Conservation (phyloP, 1,284 basidiomycete genomes). For the Heimioporus retisporus region DNA sequence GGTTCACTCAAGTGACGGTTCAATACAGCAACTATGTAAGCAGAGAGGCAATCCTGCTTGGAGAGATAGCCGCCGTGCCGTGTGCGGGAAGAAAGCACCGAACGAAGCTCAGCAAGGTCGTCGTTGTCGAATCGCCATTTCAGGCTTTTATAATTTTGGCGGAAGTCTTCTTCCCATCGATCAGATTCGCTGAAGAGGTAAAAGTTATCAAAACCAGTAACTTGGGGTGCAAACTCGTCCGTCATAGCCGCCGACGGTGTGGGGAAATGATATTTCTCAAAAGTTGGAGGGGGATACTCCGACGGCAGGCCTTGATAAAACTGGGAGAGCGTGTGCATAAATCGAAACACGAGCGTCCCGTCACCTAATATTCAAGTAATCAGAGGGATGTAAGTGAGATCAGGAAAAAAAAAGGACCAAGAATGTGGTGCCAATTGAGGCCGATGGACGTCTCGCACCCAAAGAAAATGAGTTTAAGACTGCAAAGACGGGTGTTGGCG, state of each 20-base stretch:
- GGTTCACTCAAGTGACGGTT: slow-evolving; percentile 25
- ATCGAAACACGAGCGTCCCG: slow-evolving; percentile 34
- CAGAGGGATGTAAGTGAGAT: not conserved
- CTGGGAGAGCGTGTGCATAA: slow-evolving; percentile 42
- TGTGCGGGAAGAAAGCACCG: slow-evolving; percentile 15
- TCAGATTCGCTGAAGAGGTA: slow-evolving; percentile 20
- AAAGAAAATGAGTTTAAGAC: slow-evolving; percentile 40
- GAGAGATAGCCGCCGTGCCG: slow-evolving; percentile 22
- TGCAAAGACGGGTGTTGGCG: slow-evolving; percentile 32
- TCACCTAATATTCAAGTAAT: slow-evolving; percentile 37
- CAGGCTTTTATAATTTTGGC: slow-evolving; percentile 13
- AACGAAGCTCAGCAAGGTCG: slow-evolving; percentile 29
- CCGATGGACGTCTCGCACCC: slow-evolving; percentile 39
- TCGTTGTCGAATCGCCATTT: slow-evolving; percentile 29
- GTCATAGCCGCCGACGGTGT: slow-evolving; percentile 10
- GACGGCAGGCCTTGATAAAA: slow-evolving; percentile 32
- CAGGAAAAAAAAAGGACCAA: slow-evolving; percentile 17
- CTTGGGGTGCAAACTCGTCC: slow-evolving; percentile 19
- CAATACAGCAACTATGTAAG: slow-evolving; percentile 39
- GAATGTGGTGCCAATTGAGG: slow-evolving; percentile 47
- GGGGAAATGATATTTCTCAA: slow-evolving; percentile 33
- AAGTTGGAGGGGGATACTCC: slow-evolving; percentile 26
- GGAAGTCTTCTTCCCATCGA: not conserved
- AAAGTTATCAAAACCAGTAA: slow-evolving; percentile 33
- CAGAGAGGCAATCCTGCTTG: slow-evolving; percentile 45